phyloP scores from a whole-genome alignment of 148 eudicot species.

The Simmondsia chinensis region DNA sequence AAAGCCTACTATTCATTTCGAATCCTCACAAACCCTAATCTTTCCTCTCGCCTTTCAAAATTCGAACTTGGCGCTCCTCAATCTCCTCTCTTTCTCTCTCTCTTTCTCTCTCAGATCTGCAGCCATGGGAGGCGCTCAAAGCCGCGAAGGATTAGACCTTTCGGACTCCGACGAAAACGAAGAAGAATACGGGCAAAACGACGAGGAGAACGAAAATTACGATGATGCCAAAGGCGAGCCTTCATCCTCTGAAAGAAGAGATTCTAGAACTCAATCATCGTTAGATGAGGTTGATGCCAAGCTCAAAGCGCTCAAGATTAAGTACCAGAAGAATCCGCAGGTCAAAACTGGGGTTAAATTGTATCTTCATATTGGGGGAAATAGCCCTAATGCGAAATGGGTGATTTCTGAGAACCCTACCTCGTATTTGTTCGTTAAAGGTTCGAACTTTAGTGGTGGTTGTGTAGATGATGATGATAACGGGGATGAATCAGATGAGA shows the following conservation, averaged over 20 bases:
- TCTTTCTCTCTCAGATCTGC: neutral
- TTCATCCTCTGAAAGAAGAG: constrained; percentile 1
- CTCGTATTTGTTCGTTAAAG: constrained; percentile 33
- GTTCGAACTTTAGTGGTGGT: neutral
- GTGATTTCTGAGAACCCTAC: constrained; percentile 43
- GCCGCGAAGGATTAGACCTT: constrained; percentile 62
- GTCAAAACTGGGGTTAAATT: too few relatives aligned
- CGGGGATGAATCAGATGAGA: constrained; percentile 18
- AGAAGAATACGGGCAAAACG: constrained; percentile 26
- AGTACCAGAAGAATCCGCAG: constrained; percentile 37
- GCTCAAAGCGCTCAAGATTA: constrained; percentile 49
- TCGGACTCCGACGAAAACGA: constrained; percentile 46
- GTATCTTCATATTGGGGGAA: constrained; percentile 69
- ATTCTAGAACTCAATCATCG: constrained; percentile 21
- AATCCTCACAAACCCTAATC: too few relatives aligned
- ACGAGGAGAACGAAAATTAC: constrained; percentile 21
- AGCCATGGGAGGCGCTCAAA: constrained; percentile 56
- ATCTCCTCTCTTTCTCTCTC: constrained; percentile 15
- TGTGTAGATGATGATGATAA: constrained; percentile 13
- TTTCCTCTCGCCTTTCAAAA: too few relatives aligned
- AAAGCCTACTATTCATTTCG: too few relatives aligned
- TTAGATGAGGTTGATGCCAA: constrained; percentile 51
- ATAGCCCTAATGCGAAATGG: constrained; percentile 81
- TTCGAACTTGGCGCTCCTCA: constrained; percentile 1
- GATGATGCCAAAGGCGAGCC: constrained; percentile 21